Evolutionary conservation across 495 filamentous ascomycete genomes (phyloP), one percentile per base, ranked within the genome.

Genomic region (Penicillium crystallinum): DNA sequence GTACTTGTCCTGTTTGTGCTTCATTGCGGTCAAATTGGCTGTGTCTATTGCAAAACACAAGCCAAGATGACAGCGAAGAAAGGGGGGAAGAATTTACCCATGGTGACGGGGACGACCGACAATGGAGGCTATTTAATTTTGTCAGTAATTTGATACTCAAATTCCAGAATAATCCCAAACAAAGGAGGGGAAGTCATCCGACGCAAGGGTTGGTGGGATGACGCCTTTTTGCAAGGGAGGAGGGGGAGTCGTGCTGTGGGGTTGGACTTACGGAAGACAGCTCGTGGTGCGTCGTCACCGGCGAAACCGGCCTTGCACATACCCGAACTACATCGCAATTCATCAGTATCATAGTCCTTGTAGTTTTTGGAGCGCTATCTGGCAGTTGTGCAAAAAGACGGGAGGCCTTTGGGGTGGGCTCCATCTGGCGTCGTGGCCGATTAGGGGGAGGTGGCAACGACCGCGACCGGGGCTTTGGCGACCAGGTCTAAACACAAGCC

Each of bases 241-340:
- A 53, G 57, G 41, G 55, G 19, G 27, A 49, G 38, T 22, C 27
- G 46, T 36, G 44, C 47, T 46, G 59, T 61, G 59, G 64, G 65
- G 61, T 58, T 58, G 61, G 55, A 97, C 93, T 96, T 89, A 98
- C 93, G 93, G 86, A 98, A 98, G 70, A 98, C 93, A 77, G 93
- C 93, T 81, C 93, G 84, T 65, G 93, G 93, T 78, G 93, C 93
- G 91, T 98, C 93, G 72, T 98, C 93, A 91, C 93, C 93, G 80
- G 93, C 93, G 80, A 98, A 98, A 90, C 93, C 93, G 88, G 93
- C 93, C 83, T 98, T 98, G 80, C 93, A 98, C 93, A 98, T 98
- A 85, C 93, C 93, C 76, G 93, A 98, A 83, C 93, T 98, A 74
- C 23, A 67, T 39, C 38, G 44, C 49, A 57, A 61, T 50, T 52